Conservation (phyloP, 148 eudicot species). For the Fagopyrum esculentum region DNA sequence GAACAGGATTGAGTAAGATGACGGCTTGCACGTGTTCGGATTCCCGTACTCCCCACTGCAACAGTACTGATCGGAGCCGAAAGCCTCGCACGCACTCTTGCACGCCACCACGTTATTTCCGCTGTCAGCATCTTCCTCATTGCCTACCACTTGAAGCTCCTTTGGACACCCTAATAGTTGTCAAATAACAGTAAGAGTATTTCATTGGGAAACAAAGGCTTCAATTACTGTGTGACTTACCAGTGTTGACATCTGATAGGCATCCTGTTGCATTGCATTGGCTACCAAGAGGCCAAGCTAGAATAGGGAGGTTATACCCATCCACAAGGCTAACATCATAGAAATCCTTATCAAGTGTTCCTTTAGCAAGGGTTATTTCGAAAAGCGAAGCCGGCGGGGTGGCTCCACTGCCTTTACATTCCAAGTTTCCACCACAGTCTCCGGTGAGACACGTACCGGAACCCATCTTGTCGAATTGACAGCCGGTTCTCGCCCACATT, state of each 20-base stretch:
- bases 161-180: conserved; percentile 67
- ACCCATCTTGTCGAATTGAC: conserved; percentile 61
- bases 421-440: conserved; percentile 82
- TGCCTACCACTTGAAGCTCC: conserved; percentile 84
- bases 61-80: conserved; percentile 61
- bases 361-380: conserved; percentile 75
- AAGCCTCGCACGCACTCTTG: conserved; percentile 81
- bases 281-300: conserved; percentile 50
- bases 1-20: conserved; percentile 55
- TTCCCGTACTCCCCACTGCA: conserved; percentile 65
- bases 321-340: conserved; percentile 91
- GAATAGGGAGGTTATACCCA: conserved; percentile 75
- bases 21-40: conserved; percentile 77
- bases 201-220: too few relatives aligned
- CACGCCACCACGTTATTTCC: conserved; percentile 57
- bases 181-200: not conserved
- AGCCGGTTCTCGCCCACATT: conserved; percentile 83
- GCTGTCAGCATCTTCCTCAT: not conserved
- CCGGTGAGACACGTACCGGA: conserved; percentile 66
- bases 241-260: conserved; percentile 54
- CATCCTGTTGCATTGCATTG: conserved; percentile 80
- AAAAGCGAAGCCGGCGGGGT: conserved; percentile 79
- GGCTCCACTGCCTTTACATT: conserved; percentile 74
- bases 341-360: conserved; percentile 42
- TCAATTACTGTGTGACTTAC: not conserved